Evolutionary conservation across 768 basidiomycete species (phyloP), one percentile per base, ranked within the genome.

Genomic region (Cystofilobasidium capitatum): DNA sequence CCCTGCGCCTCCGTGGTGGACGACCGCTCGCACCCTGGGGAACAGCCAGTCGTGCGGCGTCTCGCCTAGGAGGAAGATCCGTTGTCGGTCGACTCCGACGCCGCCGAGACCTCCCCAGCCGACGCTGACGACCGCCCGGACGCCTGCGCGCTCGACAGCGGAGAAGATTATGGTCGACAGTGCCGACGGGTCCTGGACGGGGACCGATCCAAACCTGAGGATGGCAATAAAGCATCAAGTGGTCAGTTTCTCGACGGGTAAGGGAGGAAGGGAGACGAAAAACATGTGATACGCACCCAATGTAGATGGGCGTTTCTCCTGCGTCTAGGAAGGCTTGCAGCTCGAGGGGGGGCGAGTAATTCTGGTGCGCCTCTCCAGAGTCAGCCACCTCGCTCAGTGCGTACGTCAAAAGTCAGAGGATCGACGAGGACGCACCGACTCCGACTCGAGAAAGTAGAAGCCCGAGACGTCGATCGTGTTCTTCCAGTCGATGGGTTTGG

Each of bases 21-120:
- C 82, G 1, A 86, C 83, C 0, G 84, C 83, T 14, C 81, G 74
- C 0, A 85, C 84, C 20, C 82, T 47, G 37, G 16, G 81, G 70
- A 86, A 86, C 6, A 86, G 78, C 85, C 85, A 86, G 73, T 86
- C 85, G 73, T 86, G 85, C 0, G 85, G 85, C 8, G 85, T n/a
- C 72, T 61, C 40, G 72, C 81, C 84, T n/a, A 85, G 79, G 51
- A 86, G 83, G 76, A 84, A 84, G 24, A 85, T 77, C 64, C 83
- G 79, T 0, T 79, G 66, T 20, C 84, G 84, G n/a, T 84, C 79
- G 45, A 78, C 71, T 7, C 76, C 74, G 12, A 81, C 82, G 2
- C 85, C 84, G 51, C 36, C n/a, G 12, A n/a, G 24, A 10, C 4
- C 83, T 24, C 84, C 84, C 85, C 85, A 86, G 24, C 85, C 85